Evolutionary conservation across 2,329 filamentous ascomycete genomes (phyloP), one percentile per base, ranked within the genome.

Genomic region (Botrytis paeoniae): DNA sequence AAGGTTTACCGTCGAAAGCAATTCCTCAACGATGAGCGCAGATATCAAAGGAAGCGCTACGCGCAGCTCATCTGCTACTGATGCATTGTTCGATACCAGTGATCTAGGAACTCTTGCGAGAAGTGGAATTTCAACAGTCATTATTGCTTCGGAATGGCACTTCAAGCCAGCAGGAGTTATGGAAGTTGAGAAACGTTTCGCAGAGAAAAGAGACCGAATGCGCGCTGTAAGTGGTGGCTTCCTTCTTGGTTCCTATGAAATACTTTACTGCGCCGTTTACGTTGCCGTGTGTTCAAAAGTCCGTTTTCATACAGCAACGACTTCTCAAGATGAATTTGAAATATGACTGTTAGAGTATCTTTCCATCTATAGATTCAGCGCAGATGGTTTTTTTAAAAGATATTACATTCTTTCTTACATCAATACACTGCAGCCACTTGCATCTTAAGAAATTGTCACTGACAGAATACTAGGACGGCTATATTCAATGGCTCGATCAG

Each of bases 151-250:
- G n/a, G 75, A 77, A 66, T 78, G 75, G 75, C 70, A 75, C 51
- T 79, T 78, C 60, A 75, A 75, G 20, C 75, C 75, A n/a, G 72
- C 74, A 4, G 78, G 76, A 35, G 71, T 79, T 6, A 63, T 69
- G 32, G 54, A 71, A 18, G 75, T 78, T 37, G 72, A 73, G 68
- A 73, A 73, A 43, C 75, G 73, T 69, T 78, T 78, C 59, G 65
- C 65, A 1, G 48, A 69, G 18, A 69, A 57, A 32, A 51, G 51
- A 41, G 48, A 57, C 7, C 65, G 51, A 8, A 57, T 69, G 65
- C 65, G 65, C 20, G 48, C 48, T 57, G 65, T 69, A 57, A 57
- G 65, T 57, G 7, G 51, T 32, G 14, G 12, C 32, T 20, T 25
- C 4, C 20, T 12, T 25, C 37, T 69, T 57, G 1, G 25, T 41